Conservation (phyloP, 2,329 filamentous ascomycete species). For the Sporothrix luriei region DNA sequence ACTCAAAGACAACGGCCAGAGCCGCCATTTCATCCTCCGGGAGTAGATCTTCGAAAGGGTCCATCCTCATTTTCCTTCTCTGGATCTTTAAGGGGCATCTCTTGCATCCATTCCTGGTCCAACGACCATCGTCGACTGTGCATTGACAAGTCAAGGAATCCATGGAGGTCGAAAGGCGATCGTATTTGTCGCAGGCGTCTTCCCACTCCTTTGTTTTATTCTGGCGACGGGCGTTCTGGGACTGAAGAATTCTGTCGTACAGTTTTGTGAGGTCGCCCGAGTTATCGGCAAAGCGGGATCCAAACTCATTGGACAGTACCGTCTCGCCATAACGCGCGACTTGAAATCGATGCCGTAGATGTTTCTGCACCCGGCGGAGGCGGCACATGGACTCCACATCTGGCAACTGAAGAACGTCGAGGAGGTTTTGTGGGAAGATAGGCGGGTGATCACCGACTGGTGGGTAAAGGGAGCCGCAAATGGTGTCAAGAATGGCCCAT, state of each 20-base stretch:
- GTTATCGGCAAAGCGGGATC: constrained; percentile 48
- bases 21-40: constrained; percentile 42
- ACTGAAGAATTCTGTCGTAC: constrained; percentile 38
- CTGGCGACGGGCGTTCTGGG: constrained; percentile 31
- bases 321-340: constrained; percentile 36
- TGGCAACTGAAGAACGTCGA: constrained; percentile 60
- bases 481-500: constrained; percentile 60
- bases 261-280: constrained; percentile 38
- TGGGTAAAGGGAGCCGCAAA: constrained; percentile 48
- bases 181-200: constrained; percentile 40
- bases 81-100: constrained; percentile 44
- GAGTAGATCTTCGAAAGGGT: constrained; percentile 47
- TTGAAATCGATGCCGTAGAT: constrained; percentile 49
- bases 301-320: constrained; percentile 53
- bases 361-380: constrained; percentile 52
- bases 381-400: constrained; percentile 52
- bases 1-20: constrained; percentile 48
- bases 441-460: constrained; percentile 57
- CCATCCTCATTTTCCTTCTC: constrained; percentile 44
- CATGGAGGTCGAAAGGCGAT: constrained; percentile 41
- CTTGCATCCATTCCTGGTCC: constrained; percentile 41
- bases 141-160: constrained; percentile 43
- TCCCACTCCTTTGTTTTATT: constrained; percentile 45
- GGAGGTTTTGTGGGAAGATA: constrained; percentile 50
- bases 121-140: constrained; percentile 36